A percentile compares a stretch with the other conserved stretches of the same genome.
phyloP scores from a whole-genome alignment of 2,329 filamentous ascomycete species.

The Truncatella angustata region DNA sequence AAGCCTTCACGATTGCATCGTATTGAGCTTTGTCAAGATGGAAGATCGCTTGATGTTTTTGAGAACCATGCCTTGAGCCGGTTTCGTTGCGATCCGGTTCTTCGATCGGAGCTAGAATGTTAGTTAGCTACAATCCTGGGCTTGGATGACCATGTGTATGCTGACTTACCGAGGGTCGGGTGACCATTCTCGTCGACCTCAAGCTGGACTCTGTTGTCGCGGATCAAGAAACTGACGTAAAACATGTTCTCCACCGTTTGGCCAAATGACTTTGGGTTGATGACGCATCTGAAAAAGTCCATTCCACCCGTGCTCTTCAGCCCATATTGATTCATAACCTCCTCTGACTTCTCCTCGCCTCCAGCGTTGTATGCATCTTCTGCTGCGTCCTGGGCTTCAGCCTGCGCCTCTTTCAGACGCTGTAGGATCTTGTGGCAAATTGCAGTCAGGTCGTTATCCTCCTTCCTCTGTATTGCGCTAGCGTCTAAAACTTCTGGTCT shows the following conservation, averaged over 20 bases:
- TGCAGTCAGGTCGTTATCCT: constrained; percentile 74
- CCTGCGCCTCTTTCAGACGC: constrained; percentile 52
- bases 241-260: constrained; percentile 97
- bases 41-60: constrained; percentile 83
- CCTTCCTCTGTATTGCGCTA: constrained; percentile 71
- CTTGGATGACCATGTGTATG: constrained; percentile 13
- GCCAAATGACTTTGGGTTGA: constrained; percentile 87
- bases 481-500: constrained; percentile 75
- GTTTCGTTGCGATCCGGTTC: constrained; percentile 46
- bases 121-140: constrained; percentile 16
- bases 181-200: constrained; percentile 69
- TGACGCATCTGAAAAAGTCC: constrained; percentile 79
- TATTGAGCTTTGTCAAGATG: constrained; percentile 84
- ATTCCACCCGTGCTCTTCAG: constrained; percentile 70
- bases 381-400: constrained; percentile 45
- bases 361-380: constrained; percentile 42
- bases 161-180: constrained; percentile 71
- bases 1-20: constrained; percentile 73
- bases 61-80: constrained; percentile 48
- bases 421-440: constrained; percentile 75
- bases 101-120: constrained; percentile 37
- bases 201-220: constrained; percentile 79
- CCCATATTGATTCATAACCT: constrained; percentile 63
- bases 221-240: constrained; percentile 90
- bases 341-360: constrained; percentile 42